These are phyloP conservation scores for Waltergamsia citrina DNA, from an alignment of 2,329 filamentous ascomycete genomes.

Conservation along the genomic window DNA sequence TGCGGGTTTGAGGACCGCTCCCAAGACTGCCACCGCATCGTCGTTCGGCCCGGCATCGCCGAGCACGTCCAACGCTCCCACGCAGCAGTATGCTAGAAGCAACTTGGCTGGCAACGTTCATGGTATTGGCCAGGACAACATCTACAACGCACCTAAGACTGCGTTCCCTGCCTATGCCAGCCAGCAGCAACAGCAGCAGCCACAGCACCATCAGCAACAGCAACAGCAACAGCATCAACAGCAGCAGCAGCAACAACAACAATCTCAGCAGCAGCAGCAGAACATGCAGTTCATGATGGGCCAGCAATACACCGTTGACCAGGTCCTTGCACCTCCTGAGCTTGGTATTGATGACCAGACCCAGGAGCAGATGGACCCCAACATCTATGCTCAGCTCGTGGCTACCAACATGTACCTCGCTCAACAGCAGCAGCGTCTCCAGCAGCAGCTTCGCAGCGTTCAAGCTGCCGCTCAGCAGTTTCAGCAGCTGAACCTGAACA, in stretches of 20 bases:
- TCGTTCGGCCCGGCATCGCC: slow-evolving; percentile 63
- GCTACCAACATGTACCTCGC: slow-evolving; percentile 87
- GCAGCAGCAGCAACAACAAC: slow-evolving; percentile 18
- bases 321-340: slow-evolving; percentile 76
- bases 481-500: slow-evolving; percentile 63
- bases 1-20: slow-evolving; percentile 85
- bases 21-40: slow-evolving; percentile 69
- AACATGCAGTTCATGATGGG: slow-evolving; percentile 14
- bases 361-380: slow-evolving; percentile 73
- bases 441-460: slow-evolving; percentile 82
- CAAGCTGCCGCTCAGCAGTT: slow-evolving; percentile 79
- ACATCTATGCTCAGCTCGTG: slow-evolving; percentile 78
- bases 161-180: slow-evolving; percentile 39
- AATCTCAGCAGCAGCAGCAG: slow-evolving; percentile 15
- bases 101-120: slow-evolving; percentile 34
- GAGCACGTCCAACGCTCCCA: slow-evolving; percentile 23
- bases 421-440: slow-evolving; percentile 88
- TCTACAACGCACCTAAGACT: slow-evolving; percentile 45
- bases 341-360: slow-evolving; percentile 63
- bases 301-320: slow-evolving; percentile 68
- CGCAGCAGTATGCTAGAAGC: slow-evolving; percentile 33
- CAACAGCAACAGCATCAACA: slow-evolving; percentile 9
- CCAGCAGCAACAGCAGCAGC: slow-evolving; percentile 17
- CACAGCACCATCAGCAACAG: slow-evolving; percentile 9
- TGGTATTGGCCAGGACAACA: slow-evolving; percentile 28